phyloP scores from a whole-genome alignment of 2,329 filamentous ascomycete genomes.

The Beauveria caledonica region DNA sequence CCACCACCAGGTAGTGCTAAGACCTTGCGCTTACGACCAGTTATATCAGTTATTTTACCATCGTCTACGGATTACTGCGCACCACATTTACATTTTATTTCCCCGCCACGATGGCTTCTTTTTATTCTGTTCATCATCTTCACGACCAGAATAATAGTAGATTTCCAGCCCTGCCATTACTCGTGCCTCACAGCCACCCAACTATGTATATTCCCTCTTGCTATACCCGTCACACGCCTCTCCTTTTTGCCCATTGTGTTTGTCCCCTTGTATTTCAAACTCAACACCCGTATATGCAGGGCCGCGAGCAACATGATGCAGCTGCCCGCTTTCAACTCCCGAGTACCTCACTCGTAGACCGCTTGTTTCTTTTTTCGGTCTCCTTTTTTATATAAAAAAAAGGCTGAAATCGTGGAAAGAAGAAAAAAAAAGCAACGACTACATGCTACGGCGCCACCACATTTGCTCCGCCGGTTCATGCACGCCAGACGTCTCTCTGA shows the following conservation, averaged over 20 bases:
- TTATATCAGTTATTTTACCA: neutral
- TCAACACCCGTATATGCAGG: neutral
- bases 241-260: too few relatives aligned
- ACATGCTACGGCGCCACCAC: neutral
- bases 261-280: too few relatives aligned
- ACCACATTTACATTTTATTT: neutral
- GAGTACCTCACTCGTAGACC: neutral
- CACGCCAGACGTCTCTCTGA: neutral
- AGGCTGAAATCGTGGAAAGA: too few relatives aligned
- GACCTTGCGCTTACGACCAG: neutral
- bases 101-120: slow-evolving; percentile 5
- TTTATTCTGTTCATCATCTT: neutral
- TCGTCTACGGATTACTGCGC: too few relatives aligned
- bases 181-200: neutral
- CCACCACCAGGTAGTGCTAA: neutral
- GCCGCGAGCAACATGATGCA: neutral
- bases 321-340: too few relatives aligned
- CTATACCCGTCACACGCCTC: too few relatives aligned
- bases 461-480: slow-evolving; percentile 5
- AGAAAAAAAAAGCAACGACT: too few relatives aligned
- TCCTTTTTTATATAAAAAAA: neutral
- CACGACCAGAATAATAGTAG: neutral
- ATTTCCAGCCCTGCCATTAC: neutral
- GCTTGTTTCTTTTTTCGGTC: neutral
- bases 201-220: too few relatives aligned